phyloP scores from a whole-genome alignment of 441 rosid species.

The Francoa sonchifolia region DNA sequence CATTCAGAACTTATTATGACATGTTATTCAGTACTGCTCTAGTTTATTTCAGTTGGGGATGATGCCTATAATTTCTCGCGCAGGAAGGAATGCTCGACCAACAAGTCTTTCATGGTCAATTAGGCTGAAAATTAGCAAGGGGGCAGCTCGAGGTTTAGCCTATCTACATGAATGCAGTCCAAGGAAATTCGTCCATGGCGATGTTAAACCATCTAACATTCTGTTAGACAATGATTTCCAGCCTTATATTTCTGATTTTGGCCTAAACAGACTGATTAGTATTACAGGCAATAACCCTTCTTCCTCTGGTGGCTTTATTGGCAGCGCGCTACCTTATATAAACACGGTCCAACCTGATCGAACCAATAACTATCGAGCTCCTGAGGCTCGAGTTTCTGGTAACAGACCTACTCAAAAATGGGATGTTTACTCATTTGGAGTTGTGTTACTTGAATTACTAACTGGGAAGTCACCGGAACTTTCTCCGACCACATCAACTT shows the following conservation, averaged over 20 bases:
- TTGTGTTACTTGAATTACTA: background rate
- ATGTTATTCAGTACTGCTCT: too few relatives aligned
- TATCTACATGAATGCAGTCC: slow-evolving; percentile 97
- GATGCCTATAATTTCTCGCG: background rate
- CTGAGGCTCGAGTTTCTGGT: slow-evolving; percentile 2
- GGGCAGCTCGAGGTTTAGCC: slow-evolving; percentile 79
- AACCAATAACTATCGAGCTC: background rate
- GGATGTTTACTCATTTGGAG: background rate
- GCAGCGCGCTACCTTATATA: background rate
- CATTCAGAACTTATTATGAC: too few relatives aligned
- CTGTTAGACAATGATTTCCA: slow-evolving; percentile 64
- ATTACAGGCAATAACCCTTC: slow-evolving; percentile 63
- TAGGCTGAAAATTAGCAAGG: slow-evolving; percentile 63
- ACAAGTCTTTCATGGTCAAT: slow-evolving; percentile 69
- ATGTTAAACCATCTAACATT: slow-evolving; percentile 75
- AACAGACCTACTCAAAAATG: background rate
- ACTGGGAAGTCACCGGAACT: background rate
- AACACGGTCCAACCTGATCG: background rate
- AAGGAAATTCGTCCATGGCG: slow-evolving; percentile 73
- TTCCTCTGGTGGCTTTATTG: background rate
- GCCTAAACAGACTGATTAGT: slow-evolving; percentile 56
- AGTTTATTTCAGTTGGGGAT: too few relatives aligned
- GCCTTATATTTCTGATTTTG: slow-evolving; percentile 67
- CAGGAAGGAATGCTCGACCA: slow-evolving; percentile 78
- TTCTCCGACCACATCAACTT: background rate